These are phyloP conservation scores for Actinomortierella ambigua DNA, from an alignment of 371 early-diverging fungal genomes.

Conservation along the genomic window DNA sequence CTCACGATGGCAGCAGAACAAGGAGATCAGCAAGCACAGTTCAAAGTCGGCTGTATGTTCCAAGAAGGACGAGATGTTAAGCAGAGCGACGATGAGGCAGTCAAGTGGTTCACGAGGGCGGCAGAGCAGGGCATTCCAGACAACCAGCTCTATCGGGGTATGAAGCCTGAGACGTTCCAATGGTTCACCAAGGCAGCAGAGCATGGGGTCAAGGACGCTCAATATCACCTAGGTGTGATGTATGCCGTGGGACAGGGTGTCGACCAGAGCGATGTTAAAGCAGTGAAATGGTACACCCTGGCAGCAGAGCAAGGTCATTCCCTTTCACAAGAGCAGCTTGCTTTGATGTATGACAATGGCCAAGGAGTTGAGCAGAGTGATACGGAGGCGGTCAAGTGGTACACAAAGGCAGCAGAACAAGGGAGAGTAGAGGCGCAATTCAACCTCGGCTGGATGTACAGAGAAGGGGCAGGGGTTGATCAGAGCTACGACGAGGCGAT, in stretches of 20 bases:
- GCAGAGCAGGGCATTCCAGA: constrained; percentile 78
- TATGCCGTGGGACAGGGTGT: constrained; percentile 85
- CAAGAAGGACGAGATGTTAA: constrained; percentile 82
- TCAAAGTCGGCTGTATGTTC: constrained; percentile 79
- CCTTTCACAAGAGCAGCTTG: constrained; percentile 77
- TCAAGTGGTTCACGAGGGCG: constrained; percentile 81
- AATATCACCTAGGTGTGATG: constrained; percentile 84
- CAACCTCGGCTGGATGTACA: constrained; percentile 78
- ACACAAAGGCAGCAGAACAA: constrained; percentile 67
- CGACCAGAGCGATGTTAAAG: constrained; percentile 61
- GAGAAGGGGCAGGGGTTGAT: constrained; percentile 74
- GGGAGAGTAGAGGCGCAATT: constrained; percentile 85
- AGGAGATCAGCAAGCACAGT: constrained; percentile 84
- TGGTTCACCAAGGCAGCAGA: constrained; percentile 87
- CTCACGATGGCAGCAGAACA: constrained; percentile 71
- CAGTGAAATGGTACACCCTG: constrained; percentile 70
- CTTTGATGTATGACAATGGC: constrained; percentile 84
- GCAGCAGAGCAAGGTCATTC: constrained; percentile 75
- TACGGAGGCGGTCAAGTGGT: constrained; percentile 75
- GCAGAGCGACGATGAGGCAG: constrained; percentile 63
- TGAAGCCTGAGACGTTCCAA: too few species aligned
- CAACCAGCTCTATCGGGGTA: constrained; percentile 81
- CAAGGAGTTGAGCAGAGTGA: constrained; percentile 72
- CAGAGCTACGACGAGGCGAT: constrained; percentile 70
- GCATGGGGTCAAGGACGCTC: constrained; percentile 72